Conservation (phyloP, 805 yeast species). For the Barnettozyma populi region DNA sequence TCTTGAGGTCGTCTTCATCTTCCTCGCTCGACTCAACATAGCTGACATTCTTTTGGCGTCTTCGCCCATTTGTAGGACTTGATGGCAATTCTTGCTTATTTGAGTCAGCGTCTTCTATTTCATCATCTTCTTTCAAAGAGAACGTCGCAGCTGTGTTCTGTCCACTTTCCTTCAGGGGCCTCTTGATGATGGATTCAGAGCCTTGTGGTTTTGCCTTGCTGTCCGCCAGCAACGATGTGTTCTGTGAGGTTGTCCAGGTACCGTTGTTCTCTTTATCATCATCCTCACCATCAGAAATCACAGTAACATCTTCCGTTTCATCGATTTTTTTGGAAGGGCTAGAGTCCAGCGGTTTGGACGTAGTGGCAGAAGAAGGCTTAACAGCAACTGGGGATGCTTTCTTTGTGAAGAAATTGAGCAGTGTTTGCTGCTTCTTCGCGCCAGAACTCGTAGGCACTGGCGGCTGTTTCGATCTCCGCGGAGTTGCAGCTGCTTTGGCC, state of each 20-base stretch:
- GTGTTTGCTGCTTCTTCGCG: background rate
- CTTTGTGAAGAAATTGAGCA: constrained; percentile 5
- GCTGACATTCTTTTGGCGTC: constrained; percentile 23
- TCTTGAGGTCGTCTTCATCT: constrained; percentile 12
- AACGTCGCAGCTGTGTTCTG: background rate
- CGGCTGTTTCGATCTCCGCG: background rate
- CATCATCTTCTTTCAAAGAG: background rate
- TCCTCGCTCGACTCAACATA: constrained; percentile 35
- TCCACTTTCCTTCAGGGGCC: constrained; percentile 7
- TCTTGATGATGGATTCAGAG: constrained; percentile 9
- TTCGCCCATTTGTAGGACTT: constrained; percentile 15
- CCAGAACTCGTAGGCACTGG: background rate
- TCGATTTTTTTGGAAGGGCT: constrained; percentile 7
- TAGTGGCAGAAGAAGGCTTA: background rate
- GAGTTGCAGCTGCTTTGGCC: background rate
- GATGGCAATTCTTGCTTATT: constrained; percentile 7
- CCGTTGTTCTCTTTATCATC: constrained; percentile 4
- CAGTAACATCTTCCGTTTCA: constrained; percentile 1
- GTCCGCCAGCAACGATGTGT: background rate
- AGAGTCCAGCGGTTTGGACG: constrained; percentile 1
- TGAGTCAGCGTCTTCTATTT: background rate
- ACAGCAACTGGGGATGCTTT: constrained; percentile 1
- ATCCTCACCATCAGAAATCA: constrained; percentile 7
- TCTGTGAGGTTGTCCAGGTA: background rate
- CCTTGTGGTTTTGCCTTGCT: constrained; percentile 1